Evolutionary conservation across 202 grass and related monocot genomes (phyloP).

Genomic region (Schoenoplectus tabernaemontani): DNA sequence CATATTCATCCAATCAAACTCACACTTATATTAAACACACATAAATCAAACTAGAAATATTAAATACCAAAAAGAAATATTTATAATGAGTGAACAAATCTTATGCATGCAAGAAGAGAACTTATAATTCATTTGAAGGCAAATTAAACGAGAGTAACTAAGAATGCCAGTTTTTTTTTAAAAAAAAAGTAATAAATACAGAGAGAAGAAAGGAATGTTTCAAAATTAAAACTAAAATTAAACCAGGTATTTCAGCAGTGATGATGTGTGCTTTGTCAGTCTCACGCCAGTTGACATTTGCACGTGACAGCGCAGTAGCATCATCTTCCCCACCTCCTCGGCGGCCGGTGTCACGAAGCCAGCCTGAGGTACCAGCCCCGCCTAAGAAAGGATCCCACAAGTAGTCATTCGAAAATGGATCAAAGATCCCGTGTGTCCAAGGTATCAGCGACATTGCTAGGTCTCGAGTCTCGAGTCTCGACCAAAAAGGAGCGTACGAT

Average conservation of each 20-base stretch:
- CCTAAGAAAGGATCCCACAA: slow-evolving; percentile 28
- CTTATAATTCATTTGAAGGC: not conserved
- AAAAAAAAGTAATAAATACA: not conserved
- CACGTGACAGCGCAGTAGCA: slow-evolving; percentile 38
- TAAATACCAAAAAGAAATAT: too few species aligned
- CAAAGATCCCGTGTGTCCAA: slow-evolving; percentile 30
- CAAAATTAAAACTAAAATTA: not conserved
- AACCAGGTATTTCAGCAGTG: slow-evolving; percentile 50
- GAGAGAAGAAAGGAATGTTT: not conserved
- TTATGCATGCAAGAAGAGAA: not conserved
- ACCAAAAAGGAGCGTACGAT: not conserved
- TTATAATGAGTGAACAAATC: not conserved
- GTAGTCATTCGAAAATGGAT: slow-evolving; percentile 39
- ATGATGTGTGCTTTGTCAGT: slow-evolving; percentile 48
- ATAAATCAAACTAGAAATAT: not conserved
- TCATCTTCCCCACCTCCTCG: slow-evolving; percentile 28
- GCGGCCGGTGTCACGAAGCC: slow-evolving; percentile 20
- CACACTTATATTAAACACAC: too few species aligned
- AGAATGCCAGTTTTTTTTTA: not conserved
- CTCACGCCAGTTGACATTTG: slow-evolving; percentile 49
- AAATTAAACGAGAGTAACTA: not conserved
- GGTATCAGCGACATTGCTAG: slow-evolving; percentile 23
- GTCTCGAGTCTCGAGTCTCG: too few species aligned
- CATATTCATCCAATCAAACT: too few species aligned
- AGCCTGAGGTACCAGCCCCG: not conserved